Percentiles rank a stretch among this genome's conserved stretches.
phyloP scores from a whole-genome alignment of 495 filamentous ascomycete genomes.

The Xylona heveae region DNA sequence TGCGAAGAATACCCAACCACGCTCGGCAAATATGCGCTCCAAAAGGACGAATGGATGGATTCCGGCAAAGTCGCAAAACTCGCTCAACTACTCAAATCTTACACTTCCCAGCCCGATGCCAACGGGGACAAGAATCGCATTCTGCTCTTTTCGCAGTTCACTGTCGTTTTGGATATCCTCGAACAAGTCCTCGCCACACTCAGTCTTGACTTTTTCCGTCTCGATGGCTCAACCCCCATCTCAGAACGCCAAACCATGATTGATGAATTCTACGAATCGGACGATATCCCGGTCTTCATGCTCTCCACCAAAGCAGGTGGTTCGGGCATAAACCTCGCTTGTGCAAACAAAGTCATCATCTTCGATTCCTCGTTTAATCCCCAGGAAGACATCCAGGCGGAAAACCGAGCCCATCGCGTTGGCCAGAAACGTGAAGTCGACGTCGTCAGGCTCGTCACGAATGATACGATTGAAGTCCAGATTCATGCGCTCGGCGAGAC shows the following conservation, averaged over 20 bases:
- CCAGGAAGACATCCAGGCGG: conserved; percentile 88
- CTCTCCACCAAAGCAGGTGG: conserved; percentile 86
- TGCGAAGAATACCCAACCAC: conserved; percentile 47
- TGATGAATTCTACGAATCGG: conserved; percentile 60
- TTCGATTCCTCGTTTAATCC: conserved; percentile 94
- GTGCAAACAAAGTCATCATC: conserved; percentile 92
- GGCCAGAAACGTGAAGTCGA: conserved; percentile 82
- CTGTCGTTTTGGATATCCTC: conserved; percentile 75
- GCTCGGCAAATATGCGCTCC: conserved; percentile 47
- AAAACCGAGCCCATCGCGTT: conserved; percentile 88
- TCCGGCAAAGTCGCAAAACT: conserved; percentile 76
- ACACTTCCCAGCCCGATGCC: no score
- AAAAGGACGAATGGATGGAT: conserved; percentile 68
- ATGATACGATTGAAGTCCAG: conserved; percentile 77
- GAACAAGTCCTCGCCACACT: conserved; percentile 58
- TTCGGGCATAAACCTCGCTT: conserved; percentile 84
- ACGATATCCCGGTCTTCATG: conserved; percentile 71
- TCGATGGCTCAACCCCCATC: conserved; percentile 74
- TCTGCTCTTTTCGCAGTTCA: conserved; percentile 83
- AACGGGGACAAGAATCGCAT: conserved; percentile 80
- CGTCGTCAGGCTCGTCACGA: conserved; percentile 60
- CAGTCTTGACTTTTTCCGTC: conserved; percentile 49
- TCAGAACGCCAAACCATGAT: conserved; percentile 67
- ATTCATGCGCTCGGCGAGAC: conserved; percentile 76
- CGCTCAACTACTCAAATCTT: conserved; percentile 44